Base-by-base conservation (phyloP, 352 stramenopile species). In the Albugo candida region DNA sequence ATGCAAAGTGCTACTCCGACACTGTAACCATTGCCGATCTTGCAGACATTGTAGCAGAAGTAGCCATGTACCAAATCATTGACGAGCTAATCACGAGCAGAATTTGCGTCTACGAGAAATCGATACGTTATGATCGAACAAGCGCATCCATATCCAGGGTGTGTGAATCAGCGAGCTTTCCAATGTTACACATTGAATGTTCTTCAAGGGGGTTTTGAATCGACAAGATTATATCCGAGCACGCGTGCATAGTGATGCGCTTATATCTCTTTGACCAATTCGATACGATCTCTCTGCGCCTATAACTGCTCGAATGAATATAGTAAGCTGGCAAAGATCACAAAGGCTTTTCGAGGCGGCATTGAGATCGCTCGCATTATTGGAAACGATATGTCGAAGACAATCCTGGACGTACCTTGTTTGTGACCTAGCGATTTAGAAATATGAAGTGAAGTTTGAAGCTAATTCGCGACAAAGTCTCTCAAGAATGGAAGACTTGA, bases 1-100 rank as follows among this genome's bases (percentile, higher is more conserved):
- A 80, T 48, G 57, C 68, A 13, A 21, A 59, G 18, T 75, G 63
- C 13, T 82, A 83, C 48, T 59, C 67, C 57, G 61, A 80, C 31
- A 63, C 57, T 11, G 69, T 68, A 1, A 74, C 58, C 18, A 53
- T 54, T 1, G 49, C 46, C 16, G 74, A 86, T 50, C 56, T 82
- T 41, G 70, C 65, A 2, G 41, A 64, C 24, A 73, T 53, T 14
- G 66, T 86, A 27, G 64, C 61, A 41, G 65, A 60, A 1, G 64
- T 81, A 53, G 70, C 71, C 6, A 37, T 59, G 4, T 39, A 34
- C 11, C 45, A 51, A 10, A 49, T 5, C 5, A 47, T 17, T 20
- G 55, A 44, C 35, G 35, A 1, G 36, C 53, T 11, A n/a, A 49
- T 4, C 37, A 27, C 12, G 34, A 45, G 10, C 47, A 61, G 24